A percentile compares a stretch with the other conserved stretches of the same genome.
Conservation (phyloP, 371 early-diverging fungal species). For the Syncephalastrum contaminatum region DNA sequence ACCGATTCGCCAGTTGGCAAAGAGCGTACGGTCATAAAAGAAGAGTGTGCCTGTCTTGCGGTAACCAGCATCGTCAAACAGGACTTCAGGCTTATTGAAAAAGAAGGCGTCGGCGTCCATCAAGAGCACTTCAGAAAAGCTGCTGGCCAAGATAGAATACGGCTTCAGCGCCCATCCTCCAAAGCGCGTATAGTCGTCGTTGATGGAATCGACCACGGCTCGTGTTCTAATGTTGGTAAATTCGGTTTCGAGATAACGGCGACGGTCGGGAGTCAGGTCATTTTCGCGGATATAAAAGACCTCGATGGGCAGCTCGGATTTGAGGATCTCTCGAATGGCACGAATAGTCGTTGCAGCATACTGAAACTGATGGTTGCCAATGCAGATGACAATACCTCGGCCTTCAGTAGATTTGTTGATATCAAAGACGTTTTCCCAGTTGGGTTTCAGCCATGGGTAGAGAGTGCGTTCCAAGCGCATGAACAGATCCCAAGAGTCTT, state of each 20-base stretch:
- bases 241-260: constrained; percentile 35
- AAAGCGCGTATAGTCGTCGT: constrained; percentile 44
- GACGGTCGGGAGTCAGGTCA: constrained; percentile 49
- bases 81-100: constrained; percentile 55
- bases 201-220: constrained; percentile 50
- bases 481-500: constrained; percentile 22
- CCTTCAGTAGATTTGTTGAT: constrained; percentile 29
- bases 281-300: constrained; percentile 60
- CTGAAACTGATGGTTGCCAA: constrained; percentile 62
- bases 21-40: constrained; percentile 64
- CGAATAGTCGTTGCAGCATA: constrained; percentile 56
- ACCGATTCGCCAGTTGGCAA: constrained; percentile 32
- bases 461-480: constrained; percentile 14
- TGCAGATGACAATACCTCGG: constrained; percentile 69
- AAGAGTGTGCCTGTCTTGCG: constrained; percentile 57
- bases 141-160: constrained; percentile 63
- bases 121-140: constrained; percentile 63
- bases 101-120: constrained; percentile 77
- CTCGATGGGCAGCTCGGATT: constrained; percentile 69
- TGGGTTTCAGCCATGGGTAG: constrained; percentile 29
- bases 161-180: constrained; percentile 68
- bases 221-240: constrained; percentile 45
- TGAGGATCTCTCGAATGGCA: constrained; percentile 53
- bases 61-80: constrained; percentile 63
- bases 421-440: constrained; percentile 25